Percentiles rank a stretch among this genome's conserved stretches.
Evolutionary conservation across 2,329 filamentous ascomycete species (phyloP).

Genomic region (Talaromyces sp.): DNA sequence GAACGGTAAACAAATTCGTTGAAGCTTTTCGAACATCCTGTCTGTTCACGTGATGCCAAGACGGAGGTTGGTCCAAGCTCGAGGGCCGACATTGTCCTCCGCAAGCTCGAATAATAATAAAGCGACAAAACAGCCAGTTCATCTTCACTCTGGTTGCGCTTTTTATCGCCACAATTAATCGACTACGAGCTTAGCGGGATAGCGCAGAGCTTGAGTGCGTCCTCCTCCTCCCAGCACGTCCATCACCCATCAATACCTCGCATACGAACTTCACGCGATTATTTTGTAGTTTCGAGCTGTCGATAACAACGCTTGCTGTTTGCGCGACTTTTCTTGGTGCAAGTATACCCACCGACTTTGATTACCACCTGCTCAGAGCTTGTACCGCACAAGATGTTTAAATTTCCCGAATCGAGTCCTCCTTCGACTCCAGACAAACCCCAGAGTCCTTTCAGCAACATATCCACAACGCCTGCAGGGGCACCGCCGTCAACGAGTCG

Average conservation of each 20-base stretch:
- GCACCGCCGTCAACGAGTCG: constrained; percentile 53
- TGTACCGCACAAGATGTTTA: background rate
- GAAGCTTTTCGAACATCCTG: too few relatives aligned
- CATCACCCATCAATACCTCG: too few relatives aligned
- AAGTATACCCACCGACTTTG: background rate
- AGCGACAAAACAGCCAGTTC: background rate
- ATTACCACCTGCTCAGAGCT: background rate
- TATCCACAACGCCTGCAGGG: constrained; percentile 58
- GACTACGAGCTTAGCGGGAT: background rate
- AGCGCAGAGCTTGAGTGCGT: background rate
- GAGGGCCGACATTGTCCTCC: background rate
- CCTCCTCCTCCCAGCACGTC: background rate
- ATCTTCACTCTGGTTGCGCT: background rate
- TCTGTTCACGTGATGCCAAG: background rate
- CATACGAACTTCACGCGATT: background rate
- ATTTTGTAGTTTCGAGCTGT: background rate
- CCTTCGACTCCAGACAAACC: constrained; percentile 36
- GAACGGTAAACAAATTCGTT: too few relatives aligned
- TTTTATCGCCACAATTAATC: background rate
- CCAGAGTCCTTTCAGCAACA: constrained; percentile 37
- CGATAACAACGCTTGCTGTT: background rate
- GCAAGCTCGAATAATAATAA: background rate
- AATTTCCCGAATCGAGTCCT: background rate
- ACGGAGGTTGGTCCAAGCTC: background rate
- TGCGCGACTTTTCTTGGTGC: background rate